Evolutionary conservation across 441 rosid species (phyloP), one percentile per base, ranked within the genome.

Genomic region (Pelargonium exstipulatum): DNA sequence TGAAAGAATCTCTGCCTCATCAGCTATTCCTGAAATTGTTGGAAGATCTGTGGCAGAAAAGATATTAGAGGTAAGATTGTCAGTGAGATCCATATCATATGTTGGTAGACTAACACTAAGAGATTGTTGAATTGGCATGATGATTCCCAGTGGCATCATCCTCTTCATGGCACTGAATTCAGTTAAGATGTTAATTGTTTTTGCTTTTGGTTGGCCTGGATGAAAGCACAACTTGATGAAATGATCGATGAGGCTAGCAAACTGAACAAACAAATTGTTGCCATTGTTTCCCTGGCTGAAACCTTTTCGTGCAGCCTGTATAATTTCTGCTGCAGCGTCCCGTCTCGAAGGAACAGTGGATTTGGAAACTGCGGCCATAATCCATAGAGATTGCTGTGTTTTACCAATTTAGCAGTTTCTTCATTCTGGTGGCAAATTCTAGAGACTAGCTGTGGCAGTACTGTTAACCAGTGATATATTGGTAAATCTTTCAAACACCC

Each of bases 401-500:
- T 93, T 74, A 93, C 95, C 76, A 96, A 74, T 72, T 76, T 83
- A 77, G 91, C 98, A 66, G 81, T 82, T 72, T 96, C 97, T 74
- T 82, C 95, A 75, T 93, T 96, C 79, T 96, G 98, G 80, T 96
- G 99, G 82, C 98, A 92, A 78, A 96, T 92, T 80, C 99, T 87
- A 73, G 99, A 96, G 77, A 92, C 99, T 79, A 95, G 80, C 74
- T 92, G 99, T 71, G 99, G 98, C 82, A 96, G 74, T 65, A 92
- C 96, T 22, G 96, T 85, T 80, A 96, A 84, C 99, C 99, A 91
- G 75, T 92, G 97, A 77, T 91, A 87, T 48, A 96, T 81, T 20
- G 99, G 99, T 81, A 96, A 87, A 83, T 96, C 99, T 83, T 96
- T 96, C 81, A 91, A 82, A 86, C 96, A 93, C 72, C 96, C 98